phyloP scores from a whole-genome alignment of 2,329 filamentous ascomycete genomes.

The Rhynchosporium graminicola region DNA sequence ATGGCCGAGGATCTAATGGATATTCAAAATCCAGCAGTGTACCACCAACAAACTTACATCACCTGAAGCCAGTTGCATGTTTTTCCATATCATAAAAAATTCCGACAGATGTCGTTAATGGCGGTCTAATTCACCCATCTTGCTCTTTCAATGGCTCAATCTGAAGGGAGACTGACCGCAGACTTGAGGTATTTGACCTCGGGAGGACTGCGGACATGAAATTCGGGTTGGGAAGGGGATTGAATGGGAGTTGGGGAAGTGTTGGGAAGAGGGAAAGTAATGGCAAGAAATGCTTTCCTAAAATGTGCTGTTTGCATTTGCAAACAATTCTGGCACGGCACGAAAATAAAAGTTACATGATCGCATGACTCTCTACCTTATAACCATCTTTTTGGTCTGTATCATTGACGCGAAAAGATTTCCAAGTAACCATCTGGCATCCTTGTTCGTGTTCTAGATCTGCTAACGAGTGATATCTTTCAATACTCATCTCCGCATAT shows the following conservation, averaged over 20 bases:
- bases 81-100: constrained; percentile 12
- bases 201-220: constrained; percentile 15
- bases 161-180: neutral
- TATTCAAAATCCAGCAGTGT: constrained; percentile 5
- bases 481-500: neutral
- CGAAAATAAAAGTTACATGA: constrained; percentile 21
- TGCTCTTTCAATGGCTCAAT: neutral
- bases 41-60: constrained; percentile 9
- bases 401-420: neutral
- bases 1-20: constrained; percentile 1
- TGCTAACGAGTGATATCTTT: constrained; percentile 3
- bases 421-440: neutral
- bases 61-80: constrained; percentile 6
- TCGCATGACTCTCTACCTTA: constrained; percentile 2
- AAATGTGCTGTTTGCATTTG: constrained; percentile 7
- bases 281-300: constrained; percentile 6
- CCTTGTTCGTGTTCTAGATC: no score
- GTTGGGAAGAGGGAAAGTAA: neutral
- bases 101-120: constrained; percentile 9
- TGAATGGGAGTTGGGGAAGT: neutral
- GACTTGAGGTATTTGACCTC: neutral
- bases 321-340: constrained; percentile 12
- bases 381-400: neutral
- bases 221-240: neutral
- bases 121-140: constrained; percentile 9